These are phyloP conservation scores for Hypericum androsaemum DNA, from an alignment of 345 rosid species.

Conservation along the genomic window DNA sequence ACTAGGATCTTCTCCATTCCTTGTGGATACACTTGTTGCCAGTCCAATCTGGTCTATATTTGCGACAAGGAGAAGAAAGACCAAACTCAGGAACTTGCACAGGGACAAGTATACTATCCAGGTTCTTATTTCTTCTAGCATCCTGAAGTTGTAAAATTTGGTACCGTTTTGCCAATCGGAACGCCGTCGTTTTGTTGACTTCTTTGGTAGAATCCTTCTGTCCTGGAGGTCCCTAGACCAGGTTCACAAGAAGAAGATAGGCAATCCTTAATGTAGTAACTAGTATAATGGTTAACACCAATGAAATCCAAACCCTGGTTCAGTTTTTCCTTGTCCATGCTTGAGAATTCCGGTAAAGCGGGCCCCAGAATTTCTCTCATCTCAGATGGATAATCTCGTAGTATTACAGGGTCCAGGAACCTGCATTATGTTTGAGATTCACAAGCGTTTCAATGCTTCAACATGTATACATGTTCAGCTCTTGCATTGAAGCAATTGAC, in stretches of 20 bases:
- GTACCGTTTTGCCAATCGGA: conserved; percentile 10
- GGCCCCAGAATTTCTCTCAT: conserved; percentile 13
- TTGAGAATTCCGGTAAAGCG: conserved; percentile 9
- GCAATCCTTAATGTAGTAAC: conserved; percentile 12
- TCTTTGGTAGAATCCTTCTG: conserved; percentile 4
- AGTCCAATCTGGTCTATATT: not conserved
- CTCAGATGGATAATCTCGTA: conserved; percentile 14
- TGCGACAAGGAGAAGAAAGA: not conserved
- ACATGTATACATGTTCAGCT: too few relatives aligned
- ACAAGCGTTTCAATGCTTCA: too few relatives aligned
- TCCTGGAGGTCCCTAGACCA: conserved; percentile 7
- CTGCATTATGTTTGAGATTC: too few relatives aligned
- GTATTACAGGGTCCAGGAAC: conserved; percentile 14
- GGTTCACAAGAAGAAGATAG: conserved; percentile 4
- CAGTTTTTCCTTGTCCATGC: conserved; percentile 6
- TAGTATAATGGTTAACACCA: conserved; percentile 14
- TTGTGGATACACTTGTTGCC: conserved; percentile 2
- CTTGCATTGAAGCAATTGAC: too few relatives aligned
- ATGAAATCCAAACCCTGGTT: conserved; percentile 12
- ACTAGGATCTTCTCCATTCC: conserved; percentile 2
- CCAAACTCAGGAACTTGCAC: not conserved
- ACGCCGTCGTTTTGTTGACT: conserved; percentile 7
- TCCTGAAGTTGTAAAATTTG: not conserved
- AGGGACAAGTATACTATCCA: not conserved
- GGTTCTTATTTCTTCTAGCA: too few relatives aligned